A percentile compares a stretch with the other conserved stretches of the same genome.
Evolutionary conservation across 441 rosid genomes (phyloP).

Genomic region (Populus hybrid): DNA sequence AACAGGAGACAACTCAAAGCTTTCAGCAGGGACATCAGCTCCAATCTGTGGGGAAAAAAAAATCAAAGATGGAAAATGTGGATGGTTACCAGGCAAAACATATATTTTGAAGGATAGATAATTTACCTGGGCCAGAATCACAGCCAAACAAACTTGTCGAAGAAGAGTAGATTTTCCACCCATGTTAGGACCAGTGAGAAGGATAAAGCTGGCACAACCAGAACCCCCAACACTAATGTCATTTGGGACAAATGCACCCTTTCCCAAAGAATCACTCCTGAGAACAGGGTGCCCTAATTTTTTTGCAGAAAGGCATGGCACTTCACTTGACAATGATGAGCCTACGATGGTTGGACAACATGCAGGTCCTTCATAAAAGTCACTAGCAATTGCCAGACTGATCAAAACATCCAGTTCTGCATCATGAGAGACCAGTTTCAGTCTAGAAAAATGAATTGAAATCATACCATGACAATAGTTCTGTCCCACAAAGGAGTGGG

Average conservation of each 20-base stretch:
- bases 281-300: constrained; percentile 89
- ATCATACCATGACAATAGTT: neutral
- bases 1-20: constrained; percentile 76
- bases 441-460: constrained; percentile 8
- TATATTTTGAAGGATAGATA: constrained; percentile 9
- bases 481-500: neutral
- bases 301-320: constrained; percentile 69
- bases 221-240: constrained; percentile 70
- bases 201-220: constrained; percentile 71
- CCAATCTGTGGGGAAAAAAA: constrained; percentile 55
- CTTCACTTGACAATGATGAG: constrained; percentile 44
- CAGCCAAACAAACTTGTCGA: constrained; percentile 97
- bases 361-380: constrained; percentile 80
- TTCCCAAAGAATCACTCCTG: constrained; percentile 85
- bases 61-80: constrained; percentile 12
- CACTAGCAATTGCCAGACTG: constrained; percentile 84
- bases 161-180: constrained; percentile 99
- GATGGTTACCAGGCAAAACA: constrained; percentile 20
- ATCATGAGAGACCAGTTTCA: constrained; percentile 22
- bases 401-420: constrained; percentile 95
- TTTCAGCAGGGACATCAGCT: constrained; percentile 94
- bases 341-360: constrained; percentile 64
- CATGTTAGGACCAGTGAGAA: constrained; percentile 99
- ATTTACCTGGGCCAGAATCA: constrained; percentile 89
- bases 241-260: constrained; percentile 90